Conservation (phyloP, 2,329 filamentous ascomycete genomes). For the Botrytis galanthina region DNA sequence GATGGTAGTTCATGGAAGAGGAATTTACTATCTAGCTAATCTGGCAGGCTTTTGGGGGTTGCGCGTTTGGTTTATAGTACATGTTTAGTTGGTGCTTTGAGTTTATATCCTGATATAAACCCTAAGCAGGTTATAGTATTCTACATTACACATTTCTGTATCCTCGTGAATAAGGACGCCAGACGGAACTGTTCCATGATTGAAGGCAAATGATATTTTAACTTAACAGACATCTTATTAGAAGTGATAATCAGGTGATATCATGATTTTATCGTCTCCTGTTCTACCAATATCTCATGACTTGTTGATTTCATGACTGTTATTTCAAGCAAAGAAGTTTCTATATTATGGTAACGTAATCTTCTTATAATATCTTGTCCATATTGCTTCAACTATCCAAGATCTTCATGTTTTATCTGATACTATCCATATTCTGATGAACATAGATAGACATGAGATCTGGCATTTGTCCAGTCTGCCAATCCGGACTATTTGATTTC, state of each 20-base stretch:
- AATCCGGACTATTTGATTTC: neutral
- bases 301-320: neutral
- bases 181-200: accelerated
- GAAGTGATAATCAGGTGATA: neutral
- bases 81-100: neutral
- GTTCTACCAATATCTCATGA: neutral
- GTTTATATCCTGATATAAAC: neutral
- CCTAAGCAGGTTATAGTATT: too few relatives aligned
- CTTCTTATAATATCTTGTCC: neutral
- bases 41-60: neutral
- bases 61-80: neutral
- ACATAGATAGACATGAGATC: neutral
- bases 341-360: neutral
- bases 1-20: neutral
- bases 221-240: accelerated
- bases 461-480: neutral
- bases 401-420: accelerated
- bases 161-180: accelerated
- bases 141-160: neutral
- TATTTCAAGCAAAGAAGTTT: neutral
- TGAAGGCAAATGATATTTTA: neutral
- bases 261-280: neutral
- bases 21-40: neutral
- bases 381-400: neutral
- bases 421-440: neutral